phyloP scores from a whole-genome alignment of 1,139 yeast species.

The Yarrowia galli region DNA sequence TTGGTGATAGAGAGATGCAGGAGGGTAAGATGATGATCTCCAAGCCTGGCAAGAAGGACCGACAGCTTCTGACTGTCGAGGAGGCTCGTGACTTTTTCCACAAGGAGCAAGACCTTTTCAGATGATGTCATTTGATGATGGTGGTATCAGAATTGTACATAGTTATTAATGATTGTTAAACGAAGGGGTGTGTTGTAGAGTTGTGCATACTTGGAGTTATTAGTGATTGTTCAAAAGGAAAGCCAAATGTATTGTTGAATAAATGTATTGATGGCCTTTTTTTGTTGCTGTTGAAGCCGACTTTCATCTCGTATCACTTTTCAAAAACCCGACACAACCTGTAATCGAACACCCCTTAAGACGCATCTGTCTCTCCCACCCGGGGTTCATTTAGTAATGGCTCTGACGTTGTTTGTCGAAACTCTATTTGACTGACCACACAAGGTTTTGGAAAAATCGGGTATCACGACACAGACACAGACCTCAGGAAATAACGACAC shows the following conservation, averaged over 20 bases:
- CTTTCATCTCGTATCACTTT: too few relatives aligned
- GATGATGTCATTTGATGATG: background rate
- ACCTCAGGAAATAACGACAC: background rate
- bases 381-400: background rate
- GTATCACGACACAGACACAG: background rate
- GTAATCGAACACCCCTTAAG: too few relatives aligned
- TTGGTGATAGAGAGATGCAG: slow-evolving; percentile 86
- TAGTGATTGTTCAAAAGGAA: too few relatives aligned
- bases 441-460: slow-evolving; percentile 30
- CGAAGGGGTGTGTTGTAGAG: too few relatives aligned
- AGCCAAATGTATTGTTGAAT: too few relatives aligned
- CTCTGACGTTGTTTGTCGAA: slow-evolving; percentile 9
- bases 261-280: too few relatives aligned
- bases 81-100: slow-evolving; percentile 44
- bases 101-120: slow-evolving; percentile 18
- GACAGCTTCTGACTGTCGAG: slow-evolving; percentile 48
- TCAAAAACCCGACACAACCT: too few relatives aligned
- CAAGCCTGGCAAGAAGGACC: slow-evolving; percentile 60
- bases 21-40: slow-evolving; percentile 71
- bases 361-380: too few relatives aligned
- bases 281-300: too few relatives aligned
- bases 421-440: background rate
- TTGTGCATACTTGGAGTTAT: too few relatives aligned
- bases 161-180: background rate
- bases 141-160: slow-evolving; percentile 2